Conservation (phyloP, 164 flowering plant genomes). For the Buxus sempervirens region DNA sequence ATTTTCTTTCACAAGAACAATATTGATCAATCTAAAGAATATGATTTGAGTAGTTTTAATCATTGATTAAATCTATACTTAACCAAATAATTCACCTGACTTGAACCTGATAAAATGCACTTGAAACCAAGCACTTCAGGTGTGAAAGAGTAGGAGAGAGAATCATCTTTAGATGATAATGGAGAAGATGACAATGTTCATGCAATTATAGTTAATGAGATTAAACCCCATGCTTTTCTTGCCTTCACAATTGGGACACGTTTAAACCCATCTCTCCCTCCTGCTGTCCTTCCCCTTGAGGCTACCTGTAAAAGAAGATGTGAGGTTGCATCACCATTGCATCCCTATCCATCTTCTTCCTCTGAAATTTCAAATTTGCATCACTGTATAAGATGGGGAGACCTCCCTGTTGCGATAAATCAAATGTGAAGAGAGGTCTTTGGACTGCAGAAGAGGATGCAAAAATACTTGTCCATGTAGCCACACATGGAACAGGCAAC, state of each 20-base stretch:
- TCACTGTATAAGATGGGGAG: constrained; percentile 46
- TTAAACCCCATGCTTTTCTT: constrained; percentile 59
- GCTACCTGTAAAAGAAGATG: constrained; percentile 2
- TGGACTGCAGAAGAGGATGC: constrained; percentile 76
- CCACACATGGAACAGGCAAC: constrained; percentile 62
- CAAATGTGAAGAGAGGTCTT: constrained; percentile 48
- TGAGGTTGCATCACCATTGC: constrained; percentile 10
- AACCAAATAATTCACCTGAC: constrained; percentile 59
- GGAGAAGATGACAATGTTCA: constrained; percentile 42
- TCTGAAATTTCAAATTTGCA: not conserved
- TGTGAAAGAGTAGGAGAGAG: constrained; percentile 19
- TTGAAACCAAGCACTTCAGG: not conserved
- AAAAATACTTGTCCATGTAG: constrained; percentile 50
- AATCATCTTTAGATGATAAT: constrained; percentile 23
- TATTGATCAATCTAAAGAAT: constrained; percentile 7
- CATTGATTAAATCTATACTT: constrained; percentile 27
- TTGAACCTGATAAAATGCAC: constrained; percentile 43
- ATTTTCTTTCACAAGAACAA: constrained; percentile 26
- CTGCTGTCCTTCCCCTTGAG: constrained; percentile 1
- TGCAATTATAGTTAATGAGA: constrained; percentile 49
- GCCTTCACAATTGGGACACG: constrained; percentile 52
- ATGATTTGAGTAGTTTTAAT: constrained; percentile 13
- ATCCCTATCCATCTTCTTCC: constrained; percentile 7
- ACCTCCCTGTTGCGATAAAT: constrained; percentile 61
- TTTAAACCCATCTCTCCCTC: constrained; percentile 24